A percentile compares a stretch with the other conserved stretches of the same genome.
phyloP scores from a whole-genome alignment of 2,329 filamentous ascomycete genomes.

The Periconia sp. region DNA sequence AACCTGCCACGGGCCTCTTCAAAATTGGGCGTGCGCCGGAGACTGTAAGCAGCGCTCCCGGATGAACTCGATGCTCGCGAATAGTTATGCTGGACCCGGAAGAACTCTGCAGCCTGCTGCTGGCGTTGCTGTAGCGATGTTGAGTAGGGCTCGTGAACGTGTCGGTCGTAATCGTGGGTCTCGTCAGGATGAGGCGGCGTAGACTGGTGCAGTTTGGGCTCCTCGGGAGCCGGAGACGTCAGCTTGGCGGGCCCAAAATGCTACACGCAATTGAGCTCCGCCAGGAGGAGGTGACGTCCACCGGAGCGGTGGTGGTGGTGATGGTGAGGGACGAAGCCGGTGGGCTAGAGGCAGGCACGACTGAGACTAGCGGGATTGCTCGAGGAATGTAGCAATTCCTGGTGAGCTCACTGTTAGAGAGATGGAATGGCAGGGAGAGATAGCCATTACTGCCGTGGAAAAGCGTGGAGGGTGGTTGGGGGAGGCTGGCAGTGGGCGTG shows the following conservation, averaged over 20 bases:
- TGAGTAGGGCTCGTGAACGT: conserved; percentile 41
- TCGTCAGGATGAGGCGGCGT: conserved; percentile 40
- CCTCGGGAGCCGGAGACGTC: conserved; percentile 9
- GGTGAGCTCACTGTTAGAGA: conserved; percentile 17
- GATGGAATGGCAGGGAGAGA: conserved; percentile 15
- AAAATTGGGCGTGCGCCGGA: conserved; percentile 61
- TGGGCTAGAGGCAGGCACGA: conserved; percentile 12
- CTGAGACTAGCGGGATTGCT: conserved; percentile 20
- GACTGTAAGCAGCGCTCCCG: conserved; percentile 55
- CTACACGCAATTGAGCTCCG: conserved; percentile 14
- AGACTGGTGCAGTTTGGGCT: conserved; percentile 10
- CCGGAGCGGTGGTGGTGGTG: conserved; percentile 7
- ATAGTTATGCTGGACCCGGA: conserved; percentile 41
- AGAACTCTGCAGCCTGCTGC: conserved; percentile 46
- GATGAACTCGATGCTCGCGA: conserved; percentile 58
- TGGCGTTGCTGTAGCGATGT: conserved; percentile 51
- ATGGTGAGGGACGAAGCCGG: not conserved
- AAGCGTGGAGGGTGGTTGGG: conserved; percentile 13
- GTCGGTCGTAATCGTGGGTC: conserved; percentile 44
- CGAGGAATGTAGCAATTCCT: conserved; percentile 27
- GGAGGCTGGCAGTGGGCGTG: conserved; percentile 30
- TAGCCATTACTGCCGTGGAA: conserved; percentile 16
- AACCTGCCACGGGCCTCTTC: conserved; percentile 51
- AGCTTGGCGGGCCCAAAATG: conserved; percentile 12
- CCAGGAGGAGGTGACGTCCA: conserved; percentile 7